Base-by-base conservation (phyloP, 768 basidiomycete genomes). In the Leccinum subtestaceum region DNA sequence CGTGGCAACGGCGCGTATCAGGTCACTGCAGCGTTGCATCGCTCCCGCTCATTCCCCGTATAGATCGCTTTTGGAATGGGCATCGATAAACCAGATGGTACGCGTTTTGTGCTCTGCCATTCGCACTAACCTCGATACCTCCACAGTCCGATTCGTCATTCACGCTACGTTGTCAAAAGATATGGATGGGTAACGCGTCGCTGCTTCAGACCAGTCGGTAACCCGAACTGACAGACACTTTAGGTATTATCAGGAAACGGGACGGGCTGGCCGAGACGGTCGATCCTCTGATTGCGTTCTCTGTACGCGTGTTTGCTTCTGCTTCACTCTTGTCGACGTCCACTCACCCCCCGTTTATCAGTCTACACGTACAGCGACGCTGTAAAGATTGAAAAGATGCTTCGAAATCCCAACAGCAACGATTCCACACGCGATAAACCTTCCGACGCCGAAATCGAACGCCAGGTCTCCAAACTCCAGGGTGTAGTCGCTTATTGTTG, bases 1-100 rank as follows among this genome's bases (percentile, higher is more conserved):
- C 57, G 93, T 97, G 47, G 96, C 96, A 3, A 99, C 97, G 48
- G 94, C 94, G 71, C 81, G 63, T 70, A 52, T 23, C 56, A 15
- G 11, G 25, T 40, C n/a, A 53, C 43, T 43, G n/a, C 9, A 10
- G 4, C 31, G 15, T 47, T 11, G 31, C 3, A 11, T 60, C 57
- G 15, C 47, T 23, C 52, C 31, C 3, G 38, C 47, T 53, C 19
- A 68, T 25, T 3, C 15, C 60, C 54, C 40, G 23, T 13, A 34
- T 67, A 95, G 93, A 85, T 95, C 63, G 95, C 95, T 0, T 98
- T 98, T 71, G 96, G 96, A 11, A 98, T 98, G 95, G 95, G 96
- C 1, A 92, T 96, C 52, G 92, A 95, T 73, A 95, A 95, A 71
- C 72, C 85, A 5, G 83, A 91, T 65, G 89, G 89, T 89, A 70